Evolutionary conservation across 1,139 yeast species (phyloP).

Genomic region (Eremothecium gossypii): DNA sequence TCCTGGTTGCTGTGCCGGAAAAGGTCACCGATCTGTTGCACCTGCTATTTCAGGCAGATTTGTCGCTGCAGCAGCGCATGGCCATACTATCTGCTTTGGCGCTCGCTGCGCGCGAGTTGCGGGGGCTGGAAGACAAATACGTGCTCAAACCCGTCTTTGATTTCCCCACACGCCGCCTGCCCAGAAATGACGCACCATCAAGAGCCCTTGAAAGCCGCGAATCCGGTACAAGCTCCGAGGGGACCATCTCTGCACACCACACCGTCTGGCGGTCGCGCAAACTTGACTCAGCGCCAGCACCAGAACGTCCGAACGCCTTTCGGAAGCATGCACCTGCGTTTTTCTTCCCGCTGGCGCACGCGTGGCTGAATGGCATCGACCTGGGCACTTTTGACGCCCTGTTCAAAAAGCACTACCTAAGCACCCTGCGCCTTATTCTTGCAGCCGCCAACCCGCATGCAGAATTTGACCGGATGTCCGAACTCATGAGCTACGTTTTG

Average conservation of each 20-base stretch:
- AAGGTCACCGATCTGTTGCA: slow-evolving; percentile 34
- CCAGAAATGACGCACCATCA: slow-evolving; percentile 16
- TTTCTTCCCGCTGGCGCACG: slow-evolving; percentile 34
- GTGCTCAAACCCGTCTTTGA: slow-evolving; percentile 30
- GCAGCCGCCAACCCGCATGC: slow-evolving; percentile 31
- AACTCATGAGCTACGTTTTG: slow-evolving; percentile 18
- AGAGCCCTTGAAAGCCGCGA: not conserved
- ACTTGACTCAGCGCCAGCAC: slow-evolving; percentile 14
- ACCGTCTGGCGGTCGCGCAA: slow-evolving; percentile 30
- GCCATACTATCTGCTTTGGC: slow-evolving; percentile 48
- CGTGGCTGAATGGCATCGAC: slow-evolving; percentile 33
- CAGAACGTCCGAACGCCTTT: slow-evolving; percentile 23
- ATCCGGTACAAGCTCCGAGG: not conserved
- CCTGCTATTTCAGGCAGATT: slow-evolving; percentile 49
- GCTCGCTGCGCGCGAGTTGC: slow-evolving; percentile 51
- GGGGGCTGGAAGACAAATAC: slow-evolving; percentile 46
- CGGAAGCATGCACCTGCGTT: slow-evolving; percentile 28
- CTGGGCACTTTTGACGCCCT: slow-evolving; percentile 31
- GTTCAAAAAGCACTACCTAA: slow-evolving; percentile 31
- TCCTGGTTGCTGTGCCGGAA: slow-evolving; percentile 41
- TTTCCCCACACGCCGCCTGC: slow-evolving; percentile 30
- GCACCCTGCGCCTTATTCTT: slow-evolving; percentile 28
- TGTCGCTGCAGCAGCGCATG: slow-evolving; percentile 59
- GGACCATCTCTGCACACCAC: slow-evolving; percentile 6
- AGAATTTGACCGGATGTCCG: slow-evolving; percentile 31